A percentile compares a stretch with the other conserved stretches of the same genome.
Evolutionary conservation across 768 basidiomycete genomes (phyloP).

Genomic region (Clavaria fumosa): DNA sequence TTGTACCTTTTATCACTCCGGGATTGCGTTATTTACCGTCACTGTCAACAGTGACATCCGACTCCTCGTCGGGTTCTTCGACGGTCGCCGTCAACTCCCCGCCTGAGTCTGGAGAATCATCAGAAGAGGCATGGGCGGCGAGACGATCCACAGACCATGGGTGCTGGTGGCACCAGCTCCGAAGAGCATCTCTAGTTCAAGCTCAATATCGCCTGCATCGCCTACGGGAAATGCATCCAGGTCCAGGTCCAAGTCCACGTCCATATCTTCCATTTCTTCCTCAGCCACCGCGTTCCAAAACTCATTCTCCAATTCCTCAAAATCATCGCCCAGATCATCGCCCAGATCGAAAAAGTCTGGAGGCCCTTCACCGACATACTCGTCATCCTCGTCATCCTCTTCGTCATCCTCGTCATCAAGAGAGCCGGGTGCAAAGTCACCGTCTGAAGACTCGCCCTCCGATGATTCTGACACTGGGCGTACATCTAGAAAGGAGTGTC

Average conservation of each 20-base stretch:
- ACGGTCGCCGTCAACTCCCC: no score
- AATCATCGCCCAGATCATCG: constrained; percentile 11
- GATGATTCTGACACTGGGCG: constrained; percentile 36
- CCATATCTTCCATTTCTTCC: constrained; percentile 12
- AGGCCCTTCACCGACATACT: constrained; percentile 22
- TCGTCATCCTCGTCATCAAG: constrained; percentile 39
- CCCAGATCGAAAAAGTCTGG: constrained; percentile 16
- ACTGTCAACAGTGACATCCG: no score
- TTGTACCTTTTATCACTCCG: no score
- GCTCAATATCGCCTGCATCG: no score
- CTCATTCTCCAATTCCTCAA: constrained; percentile 13
- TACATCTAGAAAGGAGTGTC: constrained; percentile 42
- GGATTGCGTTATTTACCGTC: no score
- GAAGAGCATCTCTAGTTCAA: no score
- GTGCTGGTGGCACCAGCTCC: no score
- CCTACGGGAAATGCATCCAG: no score
- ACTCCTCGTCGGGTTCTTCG: no score
- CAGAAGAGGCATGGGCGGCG: no score
- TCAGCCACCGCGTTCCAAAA: constrained; percentile 9
- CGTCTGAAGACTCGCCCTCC: constrained; percentile 51
- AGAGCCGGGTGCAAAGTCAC: constrained; percentile 45
- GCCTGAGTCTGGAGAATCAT: no score
- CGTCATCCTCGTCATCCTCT: constrained; percentile 28
- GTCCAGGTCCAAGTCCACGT: constrained; percentile 9
- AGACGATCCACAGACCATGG: no score